Evolutionary conservation across 345 rosid species (phyloP).

Genomic region (Lepidium africanum): DNA sequence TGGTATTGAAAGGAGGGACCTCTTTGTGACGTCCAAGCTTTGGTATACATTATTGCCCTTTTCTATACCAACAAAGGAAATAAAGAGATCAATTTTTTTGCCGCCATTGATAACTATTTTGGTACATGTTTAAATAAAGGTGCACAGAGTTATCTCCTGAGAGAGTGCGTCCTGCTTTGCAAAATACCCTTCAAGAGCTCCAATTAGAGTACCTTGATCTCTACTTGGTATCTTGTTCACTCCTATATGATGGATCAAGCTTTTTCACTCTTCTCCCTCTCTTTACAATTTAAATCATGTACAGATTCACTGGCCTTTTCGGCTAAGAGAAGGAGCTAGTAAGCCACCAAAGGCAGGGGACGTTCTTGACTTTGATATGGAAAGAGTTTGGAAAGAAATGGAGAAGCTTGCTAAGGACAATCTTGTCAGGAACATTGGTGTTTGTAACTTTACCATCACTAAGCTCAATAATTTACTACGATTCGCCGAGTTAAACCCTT

Average conservation of each 20-base stretch:
- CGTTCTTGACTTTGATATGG: slow-evolving; percentile 44
- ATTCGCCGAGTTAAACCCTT: slow-evolving; percentile 33
- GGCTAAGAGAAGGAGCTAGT: slow-evolving; percentile 44
- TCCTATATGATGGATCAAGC: not conserved
- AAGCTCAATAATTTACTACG: slow-evolving; percentile 40
- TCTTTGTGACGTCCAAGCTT: slow-evolving; percentile 49
- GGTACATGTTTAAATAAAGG: slow-evolving; percentile 13
- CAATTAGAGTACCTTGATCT: slow-evolving; percentile 53
- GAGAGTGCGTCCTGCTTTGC: slow-evolving; percentile 42
- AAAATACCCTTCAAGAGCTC: slow-evolving; percentile 45
- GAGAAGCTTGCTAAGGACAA: slow-evolving; percentile 40
- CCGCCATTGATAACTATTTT: not conserved
- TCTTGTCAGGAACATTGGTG: slow-evolving; percentile 41
- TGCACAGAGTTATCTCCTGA: slow-evolving; percentile 45
- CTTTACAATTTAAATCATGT: not conserved
- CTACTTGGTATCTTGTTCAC: slow-evolving; percentile 30
- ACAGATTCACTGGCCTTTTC: slow-evolving; percentile 59
- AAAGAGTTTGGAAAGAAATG: slow-evolving; percentile 61
- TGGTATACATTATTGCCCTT: slow-evolving; percentile 22
- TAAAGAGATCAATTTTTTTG: not conserved
- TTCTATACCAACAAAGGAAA: not conserved
- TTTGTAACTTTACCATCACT: slow-evolving; percentile 41
- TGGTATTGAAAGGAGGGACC: slow-evolving; percentile 42
- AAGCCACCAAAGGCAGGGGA: slow-evolving; percentile 41
- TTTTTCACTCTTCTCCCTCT: not conserved